Evolutionary conservation across 2,329 filamentous ascomycete genomes (phyloP).

Genomic region (Fusarium decemcellulare): DNA sequence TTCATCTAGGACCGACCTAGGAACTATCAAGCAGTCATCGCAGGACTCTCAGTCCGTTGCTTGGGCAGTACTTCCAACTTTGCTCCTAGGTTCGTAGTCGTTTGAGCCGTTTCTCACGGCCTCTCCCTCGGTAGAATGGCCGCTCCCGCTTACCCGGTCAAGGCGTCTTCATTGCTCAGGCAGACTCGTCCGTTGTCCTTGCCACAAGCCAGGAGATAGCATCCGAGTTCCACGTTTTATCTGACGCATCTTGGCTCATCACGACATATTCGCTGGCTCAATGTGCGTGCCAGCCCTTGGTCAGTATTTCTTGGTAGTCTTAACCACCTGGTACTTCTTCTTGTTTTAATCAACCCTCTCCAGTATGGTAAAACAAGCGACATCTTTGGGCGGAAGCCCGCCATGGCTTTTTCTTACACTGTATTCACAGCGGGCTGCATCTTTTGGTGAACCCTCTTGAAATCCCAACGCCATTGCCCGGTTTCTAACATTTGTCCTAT

Average conservation of each 20-base stretch:
- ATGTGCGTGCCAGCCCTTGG: not conserved
- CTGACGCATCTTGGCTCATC: not conserved
- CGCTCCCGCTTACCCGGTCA: too few species aligned
- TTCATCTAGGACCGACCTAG: too few species aligned
- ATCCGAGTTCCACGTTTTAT: not conserved
- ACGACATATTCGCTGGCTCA: not conserved
- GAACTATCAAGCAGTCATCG: too few species aligned
- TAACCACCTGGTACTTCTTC: too few species aligned
- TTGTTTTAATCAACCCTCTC: too few species aligned
- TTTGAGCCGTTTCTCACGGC: too few species aligned
- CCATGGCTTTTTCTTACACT: not conserved
- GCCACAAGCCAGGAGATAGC: not conserved
- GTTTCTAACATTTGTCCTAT: not conserved
- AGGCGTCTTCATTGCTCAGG: not conserved
- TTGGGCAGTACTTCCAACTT: too few species aligned
- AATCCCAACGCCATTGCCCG: too few species aligned
- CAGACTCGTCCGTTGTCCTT: not conserved
- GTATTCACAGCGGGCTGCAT: not conserved
- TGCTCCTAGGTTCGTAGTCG: not conserved
- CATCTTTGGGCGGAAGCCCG: not conserved
- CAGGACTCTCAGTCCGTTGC: too few species aligned
- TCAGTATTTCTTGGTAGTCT: not conserved
- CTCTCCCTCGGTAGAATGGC: too few species aligned
- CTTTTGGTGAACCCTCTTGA: not conserved
- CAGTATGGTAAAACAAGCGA: not conserved